These are phyloP conservation scores for Diplodia mutila DNA, from an alignment of 2,329 filamentous ascomycete genomes.

Conservation along the genomic window DNA sequence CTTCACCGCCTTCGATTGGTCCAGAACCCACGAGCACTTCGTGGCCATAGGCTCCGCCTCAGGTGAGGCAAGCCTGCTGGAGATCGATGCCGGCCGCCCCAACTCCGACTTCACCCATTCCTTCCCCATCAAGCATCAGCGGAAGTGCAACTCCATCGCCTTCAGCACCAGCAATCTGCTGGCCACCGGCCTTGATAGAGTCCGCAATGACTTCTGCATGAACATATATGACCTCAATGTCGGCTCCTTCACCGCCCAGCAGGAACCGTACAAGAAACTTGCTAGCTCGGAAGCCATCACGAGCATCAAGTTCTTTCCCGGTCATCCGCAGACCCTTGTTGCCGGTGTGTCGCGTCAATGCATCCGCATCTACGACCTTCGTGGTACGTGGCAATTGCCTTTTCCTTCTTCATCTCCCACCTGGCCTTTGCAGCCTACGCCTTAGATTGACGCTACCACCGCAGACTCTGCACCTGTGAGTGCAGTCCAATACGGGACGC, in stretches of 20 bases:
- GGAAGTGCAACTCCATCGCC: conserved; percentile 79
- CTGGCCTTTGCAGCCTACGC: not conserved
- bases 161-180: conserved; percentile 74
- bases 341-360: conserved; percentile 76
- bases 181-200: conserved; percentile 78
- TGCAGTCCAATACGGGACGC: conserved; percentile 56
- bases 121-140: conserved; percentile 72
- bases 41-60: conserved; percentile 76
- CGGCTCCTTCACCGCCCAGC: conserved; percentile 55
- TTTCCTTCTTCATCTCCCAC: not conserved
- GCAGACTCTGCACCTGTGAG: conserved; percentile 48
- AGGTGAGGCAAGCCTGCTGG: conserved; percentile 74
- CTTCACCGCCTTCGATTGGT: conserved; percentile 70
- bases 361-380: conserved; percentile 75
- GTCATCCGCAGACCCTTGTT: conserved; percentile 74
- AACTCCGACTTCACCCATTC: conserved; percentile 57
- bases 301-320: conserved; percentile 80
- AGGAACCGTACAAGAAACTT: conserved; percentile 58
- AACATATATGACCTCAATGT: conserved; percentile 79
- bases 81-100: conserved; percentile 66
- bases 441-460: conserved; percentile 28
- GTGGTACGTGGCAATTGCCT: conserved; percentile 67
- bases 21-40: conserved; percentile 63
- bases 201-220: conserved; percentile 79
- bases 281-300: conserved; percentile 73